phyloP scores from a whole-genome alignment of 192 early-diverging fungal species.

The Mortierella alpina region DNA sequence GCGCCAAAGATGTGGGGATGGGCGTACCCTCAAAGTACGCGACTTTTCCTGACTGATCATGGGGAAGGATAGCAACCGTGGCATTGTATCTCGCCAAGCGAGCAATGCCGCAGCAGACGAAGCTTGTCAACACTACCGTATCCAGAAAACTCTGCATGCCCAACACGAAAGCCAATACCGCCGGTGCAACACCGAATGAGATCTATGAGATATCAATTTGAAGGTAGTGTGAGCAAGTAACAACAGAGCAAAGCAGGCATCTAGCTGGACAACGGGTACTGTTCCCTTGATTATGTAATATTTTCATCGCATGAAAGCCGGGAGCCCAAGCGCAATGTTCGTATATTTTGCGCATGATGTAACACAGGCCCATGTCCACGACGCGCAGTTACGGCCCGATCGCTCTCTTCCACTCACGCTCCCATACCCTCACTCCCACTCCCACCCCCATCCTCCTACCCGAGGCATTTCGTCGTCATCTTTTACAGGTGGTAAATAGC shows the following conservation, averaged over 20 bases:
- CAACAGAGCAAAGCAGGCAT: neutral
- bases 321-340: no score
- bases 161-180: constrained; percentile 83
- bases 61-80: constrained; percentile 81
- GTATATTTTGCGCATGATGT: no score
- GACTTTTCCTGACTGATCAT: constrained; percentile 82
- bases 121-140: constrained; percentile 79
- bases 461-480: no score
- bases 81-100: constrained; percentile 91
- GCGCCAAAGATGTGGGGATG: constrained; percentile 81
- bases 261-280: neutral
- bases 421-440: no score
- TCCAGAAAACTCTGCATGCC: constrained; percentile 89
- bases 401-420: no score
- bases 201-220: constrained; percentile 45
- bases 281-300: neutral
- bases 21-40: constrained; percentile 91
- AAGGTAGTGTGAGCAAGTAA: neutral
- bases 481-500: no score
- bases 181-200: constrained; percentile 84
- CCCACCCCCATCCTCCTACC: no score
- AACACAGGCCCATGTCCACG: no score
- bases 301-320: no score
- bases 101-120: constrained; percentile 88
- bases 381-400: no score